These are phyloP conservation scores for Cantharellus cinnabarinus DNA, from an alignment of 768 basidiomycete species.

Conservation along the genomic window DNA sequence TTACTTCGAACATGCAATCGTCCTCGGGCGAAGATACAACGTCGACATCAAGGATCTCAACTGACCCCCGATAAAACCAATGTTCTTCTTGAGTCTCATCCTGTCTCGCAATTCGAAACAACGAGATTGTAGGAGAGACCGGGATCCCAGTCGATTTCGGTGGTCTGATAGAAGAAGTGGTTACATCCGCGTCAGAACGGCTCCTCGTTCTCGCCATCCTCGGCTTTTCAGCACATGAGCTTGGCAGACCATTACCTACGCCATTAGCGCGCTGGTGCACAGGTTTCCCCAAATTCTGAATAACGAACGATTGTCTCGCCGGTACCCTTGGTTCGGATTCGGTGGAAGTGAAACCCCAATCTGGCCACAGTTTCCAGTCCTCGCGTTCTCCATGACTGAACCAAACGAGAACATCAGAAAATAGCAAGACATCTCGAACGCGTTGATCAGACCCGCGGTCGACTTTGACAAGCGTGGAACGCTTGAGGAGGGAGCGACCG, in stretches of 20 bases:
- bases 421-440: constrained; percentile 55
- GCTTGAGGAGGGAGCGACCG: constrained; percentile 57
- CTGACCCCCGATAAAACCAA: constrained; percentile 54
- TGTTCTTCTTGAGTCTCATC: constrained; percentile 27
- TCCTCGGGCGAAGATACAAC: constrained; percentile 39
- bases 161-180: not conserved
- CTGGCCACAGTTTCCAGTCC: not conserved
- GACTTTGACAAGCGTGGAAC: constrained; percentile 16
- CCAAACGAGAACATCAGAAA: constrained; percentile 70
- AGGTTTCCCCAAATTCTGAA: too few relatives aligned
- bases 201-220: not conserved
- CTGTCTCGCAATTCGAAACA: not conserved
- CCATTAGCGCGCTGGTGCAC: too few relatives aligned
- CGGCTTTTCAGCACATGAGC: not conserved
- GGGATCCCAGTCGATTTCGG: not conserved
- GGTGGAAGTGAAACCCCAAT: not conserved
- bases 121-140: not conserved
- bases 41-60: constrained; percentile 54
- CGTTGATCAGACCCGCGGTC: constrained; percentile 17
- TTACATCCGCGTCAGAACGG: not conserved
- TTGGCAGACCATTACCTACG: too few relatives aligned
- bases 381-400: constrained; percentile 27
- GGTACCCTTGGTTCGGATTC: too few relatives aligned
- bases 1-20: constrained; percentile 43
- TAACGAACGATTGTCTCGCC: too few relatives aligned